A percentile compares a stretch with the other conserved stretches of the same genome.
These are phyloP conservation scores for Colletotrichum lupini DNA, from an alignment of 2,329 filamentous ascomycete species.

Conservation along the genomic window DNA sequence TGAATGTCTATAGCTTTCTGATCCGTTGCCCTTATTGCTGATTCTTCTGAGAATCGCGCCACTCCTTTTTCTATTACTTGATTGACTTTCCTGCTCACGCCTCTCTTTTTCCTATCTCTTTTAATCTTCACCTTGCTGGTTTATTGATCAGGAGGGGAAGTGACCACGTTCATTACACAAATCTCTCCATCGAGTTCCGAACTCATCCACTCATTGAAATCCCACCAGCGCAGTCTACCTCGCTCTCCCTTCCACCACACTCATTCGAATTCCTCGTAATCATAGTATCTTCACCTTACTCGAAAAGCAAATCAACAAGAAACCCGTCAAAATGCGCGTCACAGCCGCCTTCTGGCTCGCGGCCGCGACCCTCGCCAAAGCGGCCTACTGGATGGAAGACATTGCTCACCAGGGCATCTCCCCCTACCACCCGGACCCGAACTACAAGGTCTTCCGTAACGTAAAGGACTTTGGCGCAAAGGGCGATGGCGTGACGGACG, in stretches of 20 bases:
- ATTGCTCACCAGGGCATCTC: slow-evolving; percentile 59
- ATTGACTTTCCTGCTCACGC: neutral
- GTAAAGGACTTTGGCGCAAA: slow-evolving; percentile 57
- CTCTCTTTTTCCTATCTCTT: neutral
- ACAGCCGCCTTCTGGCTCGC: slow-evolving; percentile 29
- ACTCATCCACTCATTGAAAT: neutral
- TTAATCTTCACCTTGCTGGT: neutral
- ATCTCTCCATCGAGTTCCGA: neutral
- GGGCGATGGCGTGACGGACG: slow-evolving; percentile 50
- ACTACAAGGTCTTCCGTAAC: slow-evolving; percentile 59
- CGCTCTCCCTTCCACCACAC: neutral
- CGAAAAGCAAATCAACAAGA: neutral
- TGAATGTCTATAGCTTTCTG: slow-evolving; percentile 11
- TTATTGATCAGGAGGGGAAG: neutral
- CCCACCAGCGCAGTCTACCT: neutral
- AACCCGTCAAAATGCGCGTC: slow-evolving; percentile 29
- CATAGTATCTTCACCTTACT: too few species aligned
- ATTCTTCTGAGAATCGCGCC: slow-evolving; percentile 5
- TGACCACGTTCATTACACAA: neutral
- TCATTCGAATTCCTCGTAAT: neutral
- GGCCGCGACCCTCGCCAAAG: slow-evolving; percentile 34
- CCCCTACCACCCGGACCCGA: slow-evolving; percentile 54
- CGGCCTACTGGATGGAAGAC: slow-evolving; percentile 55
- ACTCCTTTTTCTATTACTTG: neutral
- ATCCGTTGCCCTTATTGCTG: neutral